Evolutionary conservation across 805 yeast genomes (phyloP).

Genomic region (Metschnikowia arizonensis): DNA sequence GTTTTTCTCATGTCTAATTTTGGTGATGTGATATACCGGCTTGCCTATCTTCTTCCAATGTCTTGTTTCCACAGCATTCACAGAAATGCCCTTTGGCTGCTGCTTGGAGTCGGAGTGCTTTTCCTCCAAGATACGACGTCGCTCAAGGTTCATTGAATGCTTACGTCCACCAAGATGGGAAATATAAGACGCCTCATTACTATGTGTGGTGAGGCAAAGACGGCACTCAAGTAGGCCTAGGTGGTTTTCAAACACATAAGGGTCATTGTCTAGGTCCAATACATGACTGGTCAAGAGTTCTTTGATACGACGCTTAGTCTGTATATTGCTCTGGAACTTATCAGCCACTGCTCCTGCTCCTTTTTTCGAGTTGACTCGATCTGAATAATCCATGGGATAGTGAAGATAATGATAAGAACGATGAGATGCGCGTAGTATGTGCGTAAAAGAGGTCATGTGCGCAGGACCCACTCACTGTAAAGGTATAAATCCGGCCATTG

Average conservation of each 20-base stretch:
- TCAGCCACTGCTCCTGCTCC: conserved; percentile 91
- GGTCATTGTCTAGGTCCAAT: conserved; percentile 59
- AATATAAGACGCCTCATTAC: conserved; percentile 73
- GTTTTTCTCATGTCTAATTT: conserved; percentile 60
- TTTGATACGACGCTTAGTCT: conserved; percentile 62
- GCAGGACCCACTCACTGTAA: too few species aligned
- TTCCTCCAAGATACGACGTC: conserved; percentile 44
- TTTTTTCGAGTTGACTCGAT: conserved; percentile 83
- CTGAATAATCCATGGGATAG: conserved; percentile 78
- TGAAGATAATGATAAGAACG: neutral
- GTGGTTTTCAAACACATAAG: conserved; percentile 80
- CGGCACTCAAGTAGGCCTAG: conserved; percentile 83
- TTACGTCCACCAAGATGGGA: conserved; percentile 82
- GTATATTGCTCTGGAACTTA: conserved; percentile 60
- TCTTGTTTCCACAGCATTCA: conserved; percentile 40
- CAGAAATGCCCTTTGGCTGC: conserved; percentile 26
- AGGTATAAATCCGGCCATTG: too few species aligned
- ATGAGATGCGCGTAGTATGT: neutral
- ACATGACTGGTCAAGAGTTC: conserved; percentile 52
- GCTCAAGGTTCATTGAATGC: conserved; percentile 70
- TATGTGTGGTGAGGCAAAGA: conserved; percentile 79
- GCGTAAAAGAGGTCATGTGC: neutral
- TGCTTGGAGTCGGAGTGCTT: conserved; percentile 17
- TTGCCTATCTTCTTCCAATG: conserved; percentile 60
- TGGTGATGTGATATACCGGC: conserved; percentile 67